Conservation (phyloP, 1,284 basidiomycete species). For the Pulchroboletus neoregius region DNA sequence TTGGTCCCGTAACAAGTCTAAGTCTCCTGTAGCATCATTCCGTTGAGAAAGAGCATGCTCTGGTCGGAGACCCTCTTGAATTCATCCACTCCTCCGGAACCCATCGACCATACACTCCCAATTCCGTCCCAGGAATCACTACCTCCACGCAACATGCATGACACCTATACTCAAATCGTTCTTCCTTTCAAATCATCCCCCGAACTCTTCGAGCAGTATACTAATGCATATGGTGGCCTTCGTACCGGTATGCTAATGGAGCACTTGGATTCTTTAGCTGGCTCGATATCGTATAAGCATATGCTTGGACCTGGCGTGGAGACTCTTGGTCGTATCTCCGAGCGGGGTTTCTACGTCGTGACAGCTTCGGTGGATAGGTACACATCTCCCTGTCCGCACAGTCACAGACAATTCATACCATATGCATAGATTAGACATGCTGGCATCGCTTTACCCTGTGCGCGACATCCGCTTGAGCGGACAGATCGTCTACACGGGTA, state of each 20-base stretch:
- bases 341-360: constrained; percentile 75
- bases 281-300: constrained; percentile 80
- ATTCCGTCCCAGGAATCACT: constrained; percentile 27
- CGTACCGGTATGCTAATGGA: constrained; percentile 71
- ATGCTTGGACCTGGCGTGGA: constrained; percentile 62
- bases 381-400: not conserved
- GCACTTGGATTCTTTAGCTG: constrained; percentile 78
- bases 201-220: constrained; percentile 60
- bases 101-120: constrained; percentile 15
- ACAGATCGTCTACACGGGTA: constrained; percentile 76
- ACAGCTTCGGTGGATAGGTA: constrained; percentile 79
- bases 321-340: constrained; percentile 48
- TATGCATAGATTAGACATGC: constrained; percentile 55
- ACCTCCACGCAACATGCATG: constrained; percentile 56
- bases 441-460: constrained; percentile 51
- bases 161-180: constrained; percentile 63
- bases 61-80: constrained; percentile 59
- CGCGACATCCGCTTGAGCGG: constrained; percentile 72
- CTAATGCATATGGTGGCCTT: constrained; percentile 59
- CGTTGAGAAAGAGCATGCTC: constrained; percentile 43
- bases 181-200: constrained; percentile 61
- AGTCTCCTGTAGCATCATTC: constrained; percentile 43
- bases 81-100: constrained; percentile 21
- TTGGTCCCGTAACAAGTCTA: not conserved
- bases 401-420: not conserved